phyloP scores from a whole-genome alignment of 1,139 yeast species.

The Hanseniaspora uvarum region DNA sequence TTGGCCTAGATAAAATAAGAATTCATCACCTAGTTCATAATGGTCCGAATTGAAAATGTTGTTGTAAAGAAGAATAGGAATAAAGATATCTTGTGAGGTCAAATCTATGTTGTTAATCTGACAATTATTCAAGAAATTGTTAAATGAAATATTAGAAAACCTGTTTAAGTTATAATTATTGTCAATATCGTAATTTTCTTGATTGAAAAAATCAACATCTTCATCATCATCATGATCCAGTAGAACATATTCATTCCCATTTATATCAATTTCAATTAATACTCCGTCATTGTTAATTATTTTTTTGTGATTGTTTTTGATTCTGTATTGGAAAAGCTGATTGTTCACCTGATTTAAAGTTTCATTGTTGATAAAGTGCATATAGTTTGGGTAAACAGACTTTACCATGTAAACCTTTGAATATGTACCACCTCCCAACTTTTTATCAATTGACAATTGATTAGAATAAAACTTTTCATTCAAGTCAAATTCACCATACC shows the following conservation, averaged over 20 bases:
- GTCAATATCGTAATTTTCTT: not conserved
- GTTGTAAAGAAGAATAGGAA: conserved; percentile 12
- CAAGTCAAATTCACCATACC: conserved; percentile 62
- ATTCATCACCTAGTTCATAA: conserved; percentile 15
- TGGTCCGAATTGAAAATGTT: conserved; percentile 10
- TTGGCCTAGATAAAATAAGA: conserved; percentile 12
- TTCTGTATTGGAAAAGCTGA: conserved; percentile 1
- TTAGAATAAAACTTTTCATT: conserved; percentile 57
- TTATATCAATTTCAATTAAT: conserved; percentile 20
- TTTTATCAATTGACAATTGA: conserved; percentile 51
- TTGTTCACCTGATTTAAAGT: not conserved
- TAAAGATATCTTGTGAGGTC: conserved; percentile 1
- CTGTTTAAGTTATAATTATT: not conserved
- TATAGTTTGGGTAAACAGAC: conserved; percentile 34
- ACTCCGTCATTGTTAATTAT: conserved; percentile 26
- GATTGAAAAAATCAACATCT: not conserved
- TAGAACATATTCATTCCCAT: conserved; percentile 3
- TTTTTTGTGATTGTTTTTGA: not conserved
- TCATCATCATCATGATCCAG: not conserved
- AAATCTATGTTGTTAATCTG: not conserved
- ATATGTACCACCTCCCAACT: conserved; percentile 94
- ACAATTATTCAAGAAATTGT: not conserved
- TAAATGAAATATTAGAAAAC: conserved; percentile 1
- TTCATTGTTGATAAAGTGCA: not conserved
- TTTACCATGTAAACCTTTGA: conserved; percentile 79